These are phyloP conservation scores for Kurtzmaniella fragi DNA, from an alignment of 805 yeast species.

Conservation along the genomic window DNA sequence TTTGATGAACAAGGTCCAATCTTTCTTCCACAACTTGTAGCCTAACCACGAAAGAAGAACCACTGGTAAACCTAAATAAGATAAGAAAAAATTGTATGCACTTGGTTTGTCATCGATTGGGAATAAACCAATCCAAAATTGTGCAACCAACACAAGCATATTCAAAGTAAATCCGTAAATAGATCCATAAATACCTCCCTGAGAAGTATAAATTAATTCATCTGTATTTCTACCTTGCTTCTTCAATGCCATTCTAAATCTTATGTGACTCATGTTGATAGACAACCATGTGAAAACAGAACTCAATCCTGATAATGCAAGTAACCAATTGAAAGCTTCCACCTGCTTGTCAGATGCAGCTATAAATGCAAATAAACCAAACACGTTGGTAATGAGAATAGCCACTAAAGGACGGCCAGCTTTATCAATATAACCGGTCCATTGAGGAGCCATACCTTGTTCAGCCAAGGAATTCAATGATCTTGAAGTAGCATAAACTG, in stretches of 20 bases:
- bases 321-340: conserved; percentile 59
- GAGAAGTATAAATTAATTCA: conserved; percentile 52
- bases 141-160: conserved; percentile 48
- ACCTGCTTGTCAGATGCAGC: conserved; percentile 51
- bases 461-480: conserved; percentile 58
- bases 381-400: conserved; percentile 41
- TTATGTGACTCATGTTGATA: conserved; percentile 54
- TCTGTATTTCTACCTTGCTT: conserved; percentile 47
- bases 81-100: conserved; percentile 26
- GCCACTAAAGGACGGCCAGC: conserved; percentile 65
- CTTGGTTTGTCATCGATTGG: conserved; percentile 44
- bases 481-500: conserved; percentile 68
- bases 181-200: conserved; percentile 51
- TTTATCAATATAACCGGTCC: conserved; percentile 57
- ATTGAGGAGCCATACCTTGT: conserved; percentile 57
- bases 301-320: conserved; percentile 60
- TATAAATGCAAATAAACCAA: conserved; percentile 62
- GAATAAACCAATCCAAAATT: conserved; percentile 62
- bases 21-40: conserved; percentile 22
- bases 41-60: conserved; percentile 23
- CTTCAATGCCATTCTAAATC: conserved; percentile 54
- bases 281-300: conserved; percentile 61
- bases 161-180: conserved; percentile 46
- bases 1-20: conserved; percentile 22
- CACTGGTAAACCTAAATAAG: conserved; percentile 31